Conservation (phyloP, 371 early-diverging fungal species). For the Nematocida minor region DNA sequence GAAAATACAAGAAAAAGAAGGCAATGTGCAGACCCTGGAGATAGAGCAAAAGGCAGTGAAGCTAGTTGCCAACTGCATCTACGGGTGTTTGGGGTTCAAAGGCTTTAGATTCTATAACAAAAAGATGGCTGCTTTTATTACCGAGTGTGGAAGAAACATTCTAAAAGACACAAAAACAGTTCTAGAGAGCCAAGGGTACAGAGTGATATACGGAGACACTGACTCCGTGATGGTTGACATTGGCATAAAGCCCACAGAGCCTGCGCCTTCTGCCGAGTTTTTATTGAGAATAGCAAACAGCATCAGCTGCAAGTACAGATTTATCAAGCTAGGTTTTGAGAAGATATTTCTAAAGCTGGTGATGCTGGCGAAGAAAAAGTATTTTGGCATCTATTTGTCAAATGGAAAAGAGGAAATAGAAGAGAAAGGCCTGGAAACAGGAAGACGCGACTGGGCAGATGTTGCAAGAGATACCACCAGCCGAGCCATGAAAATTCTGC, state of each 20-base stretch:
- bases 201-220: slow-evolving; percentile 98
- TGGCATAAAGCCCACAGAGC: slow-evolving; percentile 68
- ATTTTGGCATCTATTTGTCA: slow-evolving; percentile 76
- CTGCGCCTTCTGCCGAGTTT: slow-evolving; percentile 68
- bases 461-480: slow-evolving; percentile 77
- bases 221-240: slow-evolving; percentile 99
- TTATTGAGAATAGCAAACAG: slow-evolving; percentile 73
- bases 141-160: slow-evolving; percentile 89
- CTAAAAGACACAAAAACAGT: slow-evolving; percentile 79
- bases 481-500: slow-evolving; percentile 65
- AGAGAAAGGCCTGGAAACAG: slow-evolving; percentile 91
- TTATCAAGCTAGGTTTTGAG: slow-evolving; percentile 93
- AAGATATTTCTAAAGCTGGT: slow-evolving; percentile 83
- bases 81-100: slow-evolving; percentile 93
- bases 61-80: slow-evolving; percentile 97
- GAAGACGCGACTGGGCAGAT: slow-evolving; percentile 93
- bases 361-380: slow-evolving; percentile 97
- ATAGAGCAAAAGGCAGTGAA: slow-evolving; percentile 93
- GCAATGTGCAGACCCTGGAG: slow-evolving; percentile 70
- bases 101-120: slow-evolving; percentile 93
- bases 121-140: slow-evolving; percentile 90
- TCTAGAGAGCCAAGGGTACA: slow-evolving; percentile 51
- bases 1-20: slow-evolving; percentile 69
- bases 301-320: slow-evolving; percentile 81
- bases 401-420: slow-evolving; percentile 68